A percentile compares a stretch with the other conserved stretches of the same genome.
Evolutionary conservation across 78 protist genomes (phyloP).

Genomic region (Acrasis kona): DNA sequence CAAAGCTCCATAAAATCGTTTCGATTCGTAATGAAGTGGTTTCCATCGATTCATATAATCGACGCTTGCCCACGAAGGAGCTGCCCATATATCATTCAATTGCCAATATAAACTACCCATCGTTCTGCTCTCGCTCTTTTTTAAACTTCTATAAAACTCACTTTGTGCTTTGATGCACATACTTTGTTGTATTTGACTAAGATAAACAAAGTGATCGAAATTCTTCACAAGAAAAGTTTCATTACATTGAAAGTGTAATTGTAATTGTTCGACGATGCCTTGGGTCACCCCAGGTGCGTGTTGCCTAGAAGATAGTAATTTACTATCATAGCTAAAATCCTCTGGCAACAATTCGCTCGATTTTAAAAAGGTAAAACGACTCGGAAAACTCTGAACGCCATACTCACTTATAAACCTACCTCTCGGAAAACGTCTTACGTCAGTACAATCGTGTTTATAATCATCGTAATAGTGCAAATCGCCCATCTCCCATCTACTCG

Average conservation of each 20-base stretch:
- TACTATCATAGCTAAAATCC: background rate
- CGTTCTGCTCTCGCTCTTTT: slow-evolving; percentile 30
- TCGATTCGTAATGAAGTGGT: slow-evolving; percentile 41
- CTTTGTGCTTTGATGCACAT: slow-evolving; percentile 14
- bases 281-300: no score
- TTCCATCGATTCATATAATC: slow-evolving; percentile 53
- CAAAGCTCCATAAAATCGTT: background rate
- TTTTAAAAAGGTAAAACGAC: no score
- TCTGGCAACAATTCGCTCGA: no score
- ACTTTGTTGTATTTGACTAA: slow-evolving; percentile 19
- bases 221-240: background rate
- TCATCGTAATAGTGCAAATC: slow-evolving; percentile 38
- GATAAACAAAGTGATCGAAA: no score
- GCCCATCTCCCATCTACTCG: slow-evolving; percentile 32
- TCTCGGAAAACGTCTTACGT: slow-evolving; percentile 10
- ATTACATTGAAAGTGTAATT: background rate
- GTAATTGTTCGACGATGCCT: slow-evolving; percentile 9
- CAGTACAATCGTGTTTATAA: slow-evolving; percentile 23
- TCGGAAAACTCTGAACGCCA: slow-evolving; percentile 63
- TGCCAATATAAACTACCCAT: slow-evolving; percentile 77
- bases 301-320: background rate
- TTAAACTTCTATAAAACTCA: slow-evolving; percentile 43
- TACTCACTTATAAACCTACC: slow-evolving; percentile 66
- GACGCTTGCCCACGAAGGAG: slow-evolving; percentile 54
- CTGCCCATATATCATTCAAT: slow-evolving; percentile 61